Conservation (phyloP, 176 grass and related monocot species). For the Leersia perrieri region DNA sequence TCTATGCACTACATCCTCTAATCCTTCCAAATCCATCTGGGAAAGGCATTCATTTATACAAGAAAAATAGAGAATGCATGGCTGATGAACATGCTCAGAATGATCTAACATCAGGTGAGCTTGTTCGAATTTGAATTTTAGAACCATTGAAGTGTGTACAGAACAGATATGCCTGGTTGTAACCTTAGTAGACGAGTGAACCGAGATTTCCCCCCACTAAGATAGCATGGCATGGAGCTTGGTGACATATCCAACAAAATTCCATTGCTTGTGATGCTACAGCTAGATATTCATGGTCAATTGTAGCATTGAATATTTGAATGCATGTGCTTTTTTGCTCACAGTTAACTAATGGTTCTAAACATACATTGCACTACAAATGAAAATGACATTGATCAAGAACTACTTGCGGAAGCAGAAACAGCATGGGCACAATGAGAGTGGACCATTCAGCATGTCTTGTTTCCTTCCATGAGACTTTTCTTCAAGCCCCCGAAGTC, state of each 20-base stretch:
- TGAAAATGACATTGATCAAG: conserved; percentile 62
- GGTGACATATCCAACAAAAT: background rate
- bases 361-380: conserved; percentile 9
- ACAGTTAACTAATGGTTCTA: background rate
- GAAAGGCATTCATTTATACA: conserved; percentile 70
- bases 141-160: background rate
- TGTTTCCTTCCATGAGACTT: conserved; percentile 88
- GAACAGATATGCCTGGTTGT: background rate
- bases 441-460: conserved; percentile 95
- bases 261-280: background rate
- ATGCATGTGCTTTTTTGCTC: conserved; percentile 20
- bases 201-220: background rate
- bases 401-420: conserved; percentile 82
- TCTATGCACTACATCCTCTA: conserved; percentile 93
- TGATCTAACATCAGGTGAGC: conserved; percentile 37
- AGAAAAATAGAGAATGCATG: conserved; percentile 60
- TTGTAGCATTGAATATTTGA: background rate
- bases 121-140: background rate
- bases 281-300: background rate
- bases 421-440: conserved; percentile 85
- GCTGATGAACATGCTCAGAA: conserved; percentile 10
- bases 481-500: conserved; percentile 91
- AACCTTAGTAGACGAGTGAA: background rate
- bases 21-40: conserved; percentile 93
- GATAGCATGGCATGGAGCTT: conserved; percentile 12